Conservation (phyloP, 1,284 basidiomycete species). For the Chalciporus sp. region DNA sequence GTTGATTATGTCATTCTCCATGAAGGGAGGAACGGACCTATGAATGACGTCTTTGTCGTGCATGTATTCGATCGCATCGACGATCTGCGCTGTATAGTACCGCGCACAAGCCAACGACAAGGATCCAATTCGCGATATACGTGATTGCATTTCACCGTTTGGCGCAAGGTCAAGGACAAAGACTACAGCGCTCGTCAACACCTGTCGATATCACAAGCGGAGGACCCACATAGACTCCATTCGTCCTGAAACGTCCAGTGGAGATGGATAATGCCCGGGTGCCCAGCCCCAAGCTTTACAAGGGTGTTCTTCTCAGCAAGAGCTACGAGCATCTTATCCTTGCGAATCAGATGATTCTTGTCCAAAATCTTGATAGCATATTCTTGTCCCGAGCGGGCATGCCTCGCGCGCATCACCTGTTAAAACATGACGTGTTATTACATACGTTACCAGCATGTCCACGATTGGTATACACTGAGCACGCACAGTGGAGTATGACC, state of each 20-base stretch:
- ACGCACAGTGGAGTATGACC: conserved; percentile 77
- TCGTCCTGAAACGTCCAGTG: conserved; percentile 87
- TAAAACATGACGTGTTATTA: conserved; percentile 16
- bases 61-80: conserved; percentile 89
- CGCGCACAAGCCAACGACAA: conserved; percentile 74
- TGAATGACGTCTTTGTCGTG: conserved; percentile 88
- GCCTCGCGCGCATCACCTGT: conserved; percentile 63
- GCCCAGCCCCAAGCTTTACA: conserved; percentile 62
- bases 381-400: conserved; percentile 57
- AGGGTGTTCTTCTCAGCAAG: conserved; percentile 68
- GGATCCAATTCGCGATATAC: conserved; percentile 81
- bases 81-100: conserved; percentile 86
- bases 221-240: conserved; percentile 69
- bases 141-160: conserved; percentile 88
- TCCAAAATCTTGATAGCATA: conserved; percentile 81
- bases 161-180: conserved; percentile 88
- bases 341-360: conserved; percentile 70
- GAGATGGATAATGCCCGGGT: conserved; percentile 83
- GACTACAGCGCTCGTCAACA: conserved; percentile 49
- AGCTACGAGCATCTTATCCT: conserved; percentile 67
- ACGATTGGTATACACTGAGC: not conserved
- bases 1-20: conserved; percentile 10
- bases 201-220: not conserved
- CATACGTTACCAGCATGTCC: conserved; percentile 9
- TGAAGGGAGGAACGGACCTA: conserved; percentile 47